phyloP scores from a whole-genome alignment of 371 early-diverging fungal genomes.

The Mortierella sp. region DNA sequence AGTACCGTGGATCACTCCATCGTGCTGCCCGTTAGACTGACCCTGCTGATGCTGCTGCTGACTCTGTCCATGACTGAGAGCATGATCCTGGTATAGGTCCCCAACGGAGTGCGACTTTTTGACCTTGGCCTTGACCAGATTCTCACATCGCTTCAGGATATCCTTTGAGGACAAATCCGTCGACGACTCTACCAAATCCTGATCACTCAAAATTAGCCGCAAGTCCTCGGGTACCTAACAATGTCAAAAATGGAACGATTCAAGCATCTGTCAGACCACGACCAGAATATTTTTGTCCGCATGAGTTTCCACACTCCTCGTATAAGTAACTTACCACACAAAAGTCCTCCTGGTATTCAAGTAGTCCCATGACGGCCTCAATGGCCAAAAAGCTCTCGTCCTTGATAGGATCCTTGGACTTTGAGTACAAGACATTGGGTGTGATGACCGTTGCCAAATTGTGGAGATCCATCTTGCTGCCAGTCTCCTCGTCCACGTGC shows the following conservation, averaged over 20 bases:
- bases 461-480: conserved; percentile 90
- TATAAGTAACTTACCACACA: conserved; percentile 66
- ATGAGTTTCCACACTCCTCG: background rate
- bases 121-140: conserved; percentile 62
- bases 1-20: background rate
- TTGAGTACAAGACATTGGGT: conserved; percentile 92
- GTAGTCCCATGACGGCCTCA: conserved; percentile 77
- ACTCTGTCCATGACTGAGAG: background rate
- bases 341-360: conserved; percentile 82
- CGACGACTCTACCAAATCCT: conserved; percentile 67
- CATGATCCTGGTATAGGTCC: conserved; percentile 21
- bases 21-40: background rate
- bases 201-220: conserved; percentile 68
- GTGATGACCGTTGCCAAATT: conserved; percentile 95
- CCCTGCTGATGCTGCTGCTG: background rate
- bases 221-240: conserved; percentile 78
- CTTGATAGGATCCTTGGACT: conserved; percentile 83
- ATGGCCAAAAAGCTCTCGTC: conserved; percentile 84
- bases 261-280: background rate
- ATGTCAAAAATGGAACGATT: background rate
- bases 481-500: conserved; percentile 73
- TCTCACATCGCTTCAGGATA: conserved; percentile 75
- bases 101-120: conserved; percentile 57
- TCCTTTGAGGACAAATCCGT: conserved; percentile 73
- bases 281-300: background rate